phyloP scores from a whole-genome alignment of 1,284 basidiomycete species.

The Kwoniella shivajii region DNA sequence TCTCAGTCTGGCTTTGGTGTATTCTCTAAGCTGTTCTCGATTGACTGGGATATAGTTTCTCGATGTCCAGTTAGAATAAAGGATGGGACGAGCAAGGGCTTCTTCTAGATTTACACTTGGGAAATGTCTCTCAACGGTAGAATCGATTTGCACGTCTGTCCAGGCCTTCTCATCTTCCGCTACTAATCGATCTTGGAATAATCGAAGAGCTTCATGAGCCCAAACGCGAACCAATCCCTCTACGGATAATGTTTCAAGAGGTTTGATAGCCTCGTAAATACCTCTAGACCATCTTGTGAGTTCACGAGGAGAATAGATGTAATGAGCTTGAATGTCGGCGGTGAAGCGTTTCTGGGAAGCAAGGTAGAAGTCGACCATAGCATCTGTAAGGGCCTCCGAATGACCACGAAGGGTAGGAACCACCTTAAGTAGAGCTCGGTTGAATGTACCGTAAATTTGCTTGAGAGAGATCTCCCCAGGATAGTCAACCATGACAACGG shows the following conservation, averaged over 20 bases:
- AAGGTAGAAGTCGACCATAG: constrained; percentile 96
- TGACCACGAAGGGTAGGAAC: constrained; percentile 91
- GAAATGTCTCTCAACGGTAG: constrained; percentile 84
- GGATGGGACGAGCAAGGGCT: constrained; percentile 81
- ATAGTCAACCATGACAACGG: constrained; percentile 99
- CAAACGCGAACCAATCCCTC: constrained; percentile 96
- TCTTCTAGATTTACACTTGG: constrained; percentile 84
- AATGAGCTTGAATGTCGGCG: constrained; percentile 94
- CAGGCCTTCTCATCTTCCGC: constrained; percentile 86
- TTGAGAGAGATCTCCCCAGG: constrained; percentile 95
- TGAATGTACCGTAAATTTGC: constrained; percentile 99
- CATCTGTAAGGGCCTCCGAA: constrained; percentile 90
- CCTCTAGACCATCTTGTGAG: constrained; percentile 97
- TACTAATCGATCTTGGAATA: constrained; percentile 97
- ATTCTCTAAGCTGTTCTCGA: constrained; percentile 88
- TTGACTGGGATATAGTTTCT: constrained; percentile 95
- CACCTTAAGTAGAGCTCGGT: constrained; percentile 92
- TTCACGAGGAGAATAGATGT: constrained; percentile 98
- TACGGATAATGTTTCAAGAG: constrained; percentile 83
- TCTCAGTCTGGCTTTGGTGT: constrained; percentile 91
- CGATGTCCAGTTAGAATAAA: constrained; percentile 99
- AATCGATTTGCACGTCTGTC: constrained; percentile 92
- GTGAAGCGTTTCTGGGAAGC: constrained; percentile 94
- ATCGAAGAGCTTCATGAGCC: constrained; percentile 95
- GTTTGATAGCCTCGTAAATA: constrained; percentile 93